Conservation (phyloP, 129 eudicot genomes). For the Helianthus tuberosus region DNA sequence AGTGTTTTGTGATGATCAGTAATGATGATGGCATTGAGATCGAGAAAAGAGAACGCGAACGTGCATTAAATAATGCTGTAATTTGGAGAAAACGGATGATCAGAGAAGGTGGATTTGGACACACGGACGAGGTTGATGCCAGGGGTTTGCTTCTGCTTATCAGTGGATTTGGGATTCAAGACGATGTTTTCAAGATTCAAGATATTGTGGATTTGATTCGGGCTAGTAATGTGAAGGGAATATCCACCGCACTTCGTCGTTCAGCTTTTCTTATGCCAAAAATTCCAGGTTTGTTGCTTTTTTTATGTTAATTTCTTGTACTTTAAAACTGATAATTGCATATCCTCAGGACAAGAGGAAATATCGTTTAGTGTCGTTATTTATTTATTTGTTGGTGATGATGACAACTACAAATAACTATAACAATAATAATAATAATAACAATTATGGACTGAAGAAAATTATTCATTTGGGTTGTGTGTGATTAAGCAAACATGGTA, state of each 20-base stretch:
- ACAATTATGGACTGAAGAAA: too few species aligned
- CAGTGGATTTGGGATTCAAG: conserved; percentile 69
- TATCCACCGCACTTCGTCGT: conserved; percentile 45
- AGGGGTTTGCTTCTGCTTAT: conserved; percentile 66
- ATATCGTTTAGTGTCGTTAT: too few species aligned
- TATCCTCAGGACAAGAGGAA: too few species aligned
- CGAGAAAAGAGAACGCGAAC: conserved; percentile 30
- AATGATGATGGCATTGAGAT: conserved; percentile 32
- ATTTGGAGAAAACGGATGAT: conserved; percentile 64
- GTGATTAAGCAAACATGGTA: background rate
- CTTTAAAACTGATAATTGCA: background rate
- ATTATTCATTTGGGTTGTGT: too few species aligned
- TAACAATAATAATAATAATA: too few species aligned
- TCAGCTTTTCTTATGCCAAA: conserved; percentile 47
- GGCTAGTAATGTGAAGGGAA: conserved; percentile 39
- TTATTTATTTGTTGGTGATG: background rate
- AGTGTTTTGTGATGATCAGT: conserved; percentile 58
- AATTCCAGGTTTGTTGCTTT: conserved; percentile 48
- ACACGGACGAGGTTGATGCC: conserved; percentile 58
- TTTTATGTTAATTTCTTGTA: background rate
- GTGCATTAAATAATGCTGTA: conserved; percentile 45
- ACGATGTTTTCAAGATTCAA: conserved; percentile 33
- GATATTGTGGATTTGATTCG: conserved; percentile 59
- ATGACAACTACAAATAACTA: background rate
- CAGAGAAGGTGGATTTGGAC: conserved; percentile 54